Conservation (phyloP, 148 eudicot genomes). For the Salicornia ramosissima region DNA sequence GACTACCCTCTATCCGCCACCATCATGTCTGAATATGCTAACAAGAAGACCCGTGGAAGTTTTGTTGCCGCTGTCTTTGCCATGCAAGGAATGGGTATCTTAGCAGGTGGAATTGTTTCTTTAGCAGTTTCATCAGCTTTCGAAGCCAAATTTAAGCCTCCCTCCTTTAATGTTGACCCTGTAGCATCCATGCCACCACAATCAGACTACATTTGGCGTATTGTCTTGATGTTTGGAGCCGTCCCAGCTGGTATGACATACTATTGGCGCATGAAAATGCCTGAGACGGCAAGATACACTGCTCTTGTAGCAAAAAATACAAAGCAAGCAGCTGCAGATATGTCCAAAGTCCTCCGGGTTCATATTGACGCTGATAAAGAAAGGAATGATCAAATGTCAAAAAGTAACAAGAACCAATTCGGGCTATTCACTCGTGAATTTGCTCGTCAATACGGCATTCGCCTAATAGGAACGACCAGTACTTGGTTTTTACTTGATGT, state of each 20-base stretch:
- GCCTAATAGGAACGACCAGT: neutral
- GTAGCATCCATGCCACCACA: too few relatives aligned
- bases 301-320: neutral
- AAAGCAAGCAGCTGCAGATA: too few relatives aligned
- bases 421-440: constrained; percentile 12
- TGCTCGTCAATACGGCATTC: neutral
- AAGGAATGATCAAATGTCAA: neutral
- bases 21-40: too few relatives aligned
- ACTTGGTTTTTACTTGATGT: constrained; percentile 16
- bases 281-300: neutral
- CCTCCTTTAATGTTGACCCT: neutral
- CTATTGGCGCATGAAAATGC: constrained; percentile 24
- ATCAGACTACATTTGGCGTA: too few relatives aligned
- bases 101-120: constrained; percentile 10
- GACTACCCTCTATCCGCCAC: too few relatives aligned
- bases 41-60: too few relatives aligned
- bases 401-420: neutral
- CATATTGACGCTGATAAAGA: neutral
- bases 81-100: constrained; percentile 14
- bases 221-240: too few relatives aligned
- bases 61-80: constrained; percentile 19
- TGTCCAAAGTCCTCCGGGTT: neutral
- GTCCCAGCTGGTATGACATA: constrained; percentile 10
- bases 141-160: neutral
- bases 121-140: constrained; percentile 10